These are phyloP conservation scores for Lasiodiplodia citricola DNA, from an alignment of 2,329 filamentous ascomycete species.

Conservation along the genomic window DNA sequence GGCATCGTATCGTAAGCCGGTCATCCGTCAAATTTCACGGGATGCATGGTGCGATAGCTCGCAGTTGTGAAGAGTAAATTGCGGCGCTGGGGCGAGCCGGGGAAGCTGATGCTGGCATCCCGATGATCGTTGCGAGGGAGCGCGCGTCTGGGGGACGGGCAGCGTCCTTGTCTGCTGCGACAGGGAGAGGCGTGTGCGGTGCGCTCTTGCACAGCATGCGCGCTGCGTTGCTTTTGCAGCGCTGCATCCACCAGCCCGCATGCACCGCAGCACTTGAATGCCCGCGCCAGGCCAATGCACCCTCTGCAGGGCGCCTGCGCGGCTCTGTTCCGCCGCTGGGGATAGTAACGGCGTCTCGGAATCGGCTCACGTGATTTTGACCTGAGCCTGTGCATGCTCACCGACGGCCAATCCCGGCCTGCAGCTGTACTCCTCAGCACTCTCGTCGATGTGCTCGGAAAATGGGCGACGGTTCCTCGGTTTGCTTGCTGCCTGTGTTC, in stretches of 20 bases:
- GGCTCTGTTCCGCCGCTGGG: neutral
- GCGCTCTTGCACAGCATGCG: constrained; percentile 13
- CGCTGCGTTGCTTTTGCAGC: constrained; percentile 4
- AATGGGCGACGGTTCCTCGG: neutral
- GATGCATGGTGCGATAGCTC: constrained; percentile 7
- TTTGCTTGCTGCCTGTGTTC: neutral
- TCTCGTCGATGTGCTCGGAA: neutral
- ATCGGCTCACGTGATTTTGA: neutral
- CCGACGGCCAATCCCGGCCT: neutral
- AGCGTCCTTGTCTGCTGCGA: neutral
- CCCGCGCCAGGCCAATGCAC: neutral
- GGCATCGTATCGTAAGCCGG: constrained; percentile 10
- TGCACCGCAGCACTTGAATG: neutral
- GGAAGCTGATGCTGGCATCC: constrained; percentile 20
- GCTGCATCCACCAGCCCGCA: neutral
- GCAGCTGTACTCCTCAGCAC: neutral
- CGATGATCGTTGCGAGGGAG: constrained; percentile 16
- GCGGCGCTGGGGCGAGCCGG: constrained; percentile 1
- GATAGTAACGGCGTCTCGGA: neutral
- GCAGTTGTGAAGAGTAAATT: constrained; percentile 20
- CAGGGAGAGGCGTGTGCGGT: constrained; percentile 11
- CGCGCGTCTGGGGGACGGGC: constrained; percentile 9
- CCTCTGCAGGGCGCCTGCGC: neutral
- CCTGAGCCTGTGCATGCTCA: too few relatives aligned
- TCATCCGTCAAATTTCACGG: constrained; percentile 22